phyloP scores from a whole-genome alignment of 2,329 filamentous ascomycete genomes.

The Botrytis aclada region DNA sequence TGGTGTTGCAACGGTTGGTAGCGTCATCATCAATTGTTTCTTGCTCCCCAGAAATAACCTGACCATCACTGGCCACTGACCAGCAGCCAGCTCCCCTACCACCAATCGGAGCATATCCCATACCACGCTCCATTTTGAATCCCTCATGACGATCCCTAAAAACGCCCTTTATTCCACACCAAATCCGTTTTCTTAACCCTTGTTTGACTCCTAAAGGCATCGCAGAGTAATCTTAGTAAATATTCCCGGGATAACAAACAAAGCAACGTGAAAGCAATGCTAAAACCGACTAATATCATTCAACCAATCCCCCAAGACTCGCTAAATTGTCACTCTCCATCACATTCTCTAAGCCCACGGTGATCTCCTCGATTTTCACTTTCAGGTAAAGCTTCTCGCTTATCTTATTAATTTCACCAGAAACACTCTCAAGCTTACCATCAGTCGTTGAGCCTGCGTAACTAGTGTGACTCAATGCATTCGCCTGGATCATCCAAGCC shows the following conservation, averaged over 20 bases:
- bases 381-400: background rate
- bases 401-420: background rate
- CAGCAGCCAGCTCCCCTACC: background rate
- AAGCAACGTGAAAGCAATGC: background rate
- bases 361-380: background rate
- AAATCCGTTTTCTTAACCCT: background rate
- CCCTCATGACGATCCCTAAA: constrained; percentile 7
- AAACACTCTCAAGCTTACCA: constrained; percentile 9
- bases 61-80: background rate
- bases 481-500: constrained; percentile 30
- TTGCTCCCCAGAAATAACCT: background rate
- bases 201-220: constrained; percentile 7
- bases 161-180: constrained; percentile 2
- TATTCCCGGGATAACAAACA: background rate
- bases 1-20: background rate
- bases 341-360: background rate
- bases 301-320: background rate
- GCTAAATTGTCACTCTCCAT: background rate
- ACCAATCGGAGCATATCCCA: background rate
- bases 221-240: constrained; percentile 6
- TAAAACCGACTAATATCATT: background rate
- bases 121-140: background rate
- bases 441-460: constrained; percentile 23
- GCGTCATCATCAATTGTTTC: background rate
- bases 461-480: constrained; percentile 24